Percentiles rank a stretch among this genome's conserved stretches.
Evolutionary conservation across 768 basidiomycete genomes (phyloP).

Genomic region (Collybia sp.): DNA sequence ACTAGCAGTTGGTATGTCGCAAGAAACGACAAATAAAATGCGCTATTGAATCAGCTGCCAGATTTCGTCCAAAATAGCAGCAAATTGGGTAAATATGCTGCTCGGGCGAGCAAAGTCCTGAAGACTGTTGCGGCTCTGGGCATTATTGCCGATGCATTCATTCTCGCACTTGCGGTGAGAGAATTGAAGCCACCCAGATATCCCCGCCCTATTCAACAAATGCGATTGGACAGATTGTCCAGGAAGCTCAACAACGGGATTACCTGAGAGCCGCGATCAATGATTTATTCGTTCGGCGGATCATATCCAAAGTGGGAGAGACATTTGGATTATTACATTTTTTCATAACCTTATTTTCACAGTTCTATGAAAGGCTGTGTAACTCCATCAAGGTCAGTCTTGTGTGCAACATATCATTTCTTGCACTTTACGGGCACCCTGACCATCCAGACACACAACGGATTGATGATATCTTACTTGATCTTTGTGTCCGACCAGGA

Average conservation of each 20-base stretch:
- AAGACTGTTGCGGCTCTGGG: conserved; percentile 3
- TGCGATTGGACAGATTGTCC: not conserved
- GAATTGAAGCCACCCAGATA: not conserved
- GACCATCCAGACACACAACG: too few relatives aligned
- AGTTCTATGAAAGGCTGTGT: too few relatives aligned
- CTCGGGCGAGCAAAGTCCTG: conserved; percentile 1
- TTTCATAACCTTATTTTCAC: too few relatives aligned
- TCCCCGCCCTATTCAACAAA: too few relatives aligned
- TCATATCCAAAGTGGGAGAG: conserved; percentile 4
- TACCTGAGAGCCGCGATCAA: conserved; percentile 1
- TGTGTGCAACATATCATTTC: not conserved
- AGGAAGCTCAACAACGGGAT: conserved; percentile 3
- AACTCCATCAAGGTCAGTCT: too few relatives aligned
- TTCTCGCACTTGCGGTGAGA: conserved; percentile 4
- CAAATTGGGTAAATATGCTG: not conserved
- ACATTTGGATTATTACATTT: not conserved
- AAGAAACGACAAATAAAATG: too few relatives aligned
- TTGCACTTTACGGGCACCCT: not conserved
- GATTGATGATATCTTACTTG: too few relatives aligned
- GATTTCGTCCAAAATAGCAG: too few relatives aligned
- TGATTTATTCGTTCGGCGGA: conserved; percentile 1
- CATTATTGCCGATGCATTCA: conserved; percentile 5
- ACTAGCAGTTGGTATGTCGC: not conserved
- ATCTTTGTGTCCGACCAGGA: not conserved
- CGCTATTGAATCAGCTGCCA: too few relatives aligned